These are phyloP conservation scores for Ustilago curta DNA, from an alignment of 1,284 basidiomycete species.

Conservation along the genomic window DNA sequence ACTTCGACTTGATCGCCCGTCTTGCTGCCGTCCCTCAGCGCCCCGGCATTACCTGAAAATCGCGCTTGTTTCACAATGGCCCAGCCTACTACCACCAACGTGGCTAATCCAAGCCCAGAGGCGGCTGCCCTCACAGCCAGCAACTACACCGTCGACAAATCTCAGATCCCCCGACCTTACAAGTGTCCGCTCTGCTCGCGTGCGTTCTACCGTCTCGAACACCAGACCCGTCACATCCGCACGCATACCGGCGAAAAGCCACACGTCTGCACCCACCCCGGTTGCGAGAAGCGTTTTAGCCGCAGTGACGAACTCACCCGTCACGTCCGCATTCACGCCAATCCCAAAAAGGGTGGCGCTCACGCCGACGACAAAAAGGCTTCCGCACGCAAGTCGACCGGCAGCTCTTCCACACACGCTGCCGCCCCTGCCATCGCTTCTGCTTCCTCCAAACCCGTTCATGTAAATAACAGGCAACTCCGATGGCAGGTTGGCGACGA, in stretches of 20 bases:
- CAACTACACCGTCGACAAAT: conserved; percentile 65
- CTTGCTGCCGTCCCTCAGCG: conserved; percentile 26
- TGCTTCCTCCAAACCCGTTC: conserved; percentile 28
- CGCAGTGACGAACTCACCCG: conserved; percentile 96
- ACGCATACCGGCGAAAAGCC: conserved; percentile 99
- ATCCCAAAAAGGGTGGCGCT: conserved; percentile 62
- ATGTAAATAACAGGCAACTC: conserved; percentile 27
- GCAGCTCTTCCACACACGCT: conserved; percentile 15
- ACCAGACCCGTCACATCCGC: conserved; percentile 93
- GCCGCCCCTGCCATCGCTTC: conserved; percentile 37
- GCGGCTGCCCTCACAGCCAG: conserved; percentile 40
- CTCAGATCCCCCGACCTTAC: conserved; percentile 68
- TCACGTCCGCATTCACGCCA: conserved; percentile 90
- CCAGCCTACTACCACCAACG: conserved; percentile 33
- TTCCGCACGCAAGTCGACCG: conserved; percentile 28
- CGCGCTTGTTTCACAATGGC: conserved; percentile 37
- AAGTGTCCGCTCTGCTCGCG: conserved; percentile 68
- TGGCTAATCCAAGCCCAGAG: conserved; percentile 34
- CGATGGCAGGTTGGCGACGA: conserved; percentile 54
- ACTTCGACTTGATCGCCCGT: neutral
- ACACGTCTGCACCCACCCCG: conserved; percentile 88
- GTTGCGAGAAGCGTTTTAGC: conserved; percentile 98
- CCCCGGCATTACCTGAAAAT: conserved; percentile 20
- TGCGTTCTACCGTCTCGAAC: conserved; percentile 67
- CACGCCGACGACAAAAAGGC: conserved; percentile 39